Percentiles rank a stretch among this genome's conserved stretches.
phyloP scores from a whole-genome alignment of 2,329 filamentous ascomycete species.

The Colletotrichum sp. region DNA sequence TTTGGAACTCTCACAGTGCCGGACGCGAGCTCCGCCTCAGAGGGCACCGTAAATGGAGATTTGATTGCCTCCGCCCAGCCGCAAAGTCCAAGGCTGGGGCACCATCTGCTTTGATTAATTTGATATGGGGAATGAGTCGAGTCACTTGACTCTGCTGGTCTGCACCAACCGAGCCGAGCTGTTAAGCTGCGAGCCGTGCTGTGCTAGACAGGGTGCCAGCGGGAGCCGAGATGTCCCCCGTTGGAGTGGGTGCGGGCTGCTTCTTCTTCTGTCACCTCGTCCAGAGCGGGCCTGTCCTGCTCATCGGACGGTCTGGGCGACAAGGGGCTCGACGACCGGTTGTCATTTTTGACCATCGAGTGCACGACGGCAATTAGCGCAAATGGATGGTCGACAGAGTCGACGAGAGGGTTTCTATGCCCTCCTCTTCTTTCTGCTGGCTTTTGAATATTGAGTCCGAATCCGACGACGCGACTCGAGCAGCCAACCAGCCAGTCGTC shows the following conservation, averaged over 20 bases:
- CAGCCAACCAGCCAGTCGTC: not conserved
- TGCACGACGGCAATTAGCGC: slow-evolving; percentile 3
- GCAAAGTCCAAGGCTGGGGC: not conserved
- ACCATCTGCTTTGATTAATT: not conserved
- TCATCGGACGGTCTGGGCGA: not conserved
- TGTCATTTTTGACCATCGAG: not conserved
- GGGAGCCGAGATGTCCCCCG: not conserved
- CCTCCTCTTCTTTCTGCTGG: not conserved
- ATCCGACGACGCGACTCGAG: not conserved
- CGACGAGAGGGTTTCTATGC: not conserved
- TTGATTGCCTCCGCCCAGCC: not conserved
- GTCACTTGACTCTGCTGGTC: slow-evolving; percentile 4
- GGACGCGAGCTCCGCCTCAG: slow-evolving; percentile 2
- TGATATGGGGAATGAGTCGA: not conserved
- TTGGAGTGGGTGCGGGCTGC: not conserved
- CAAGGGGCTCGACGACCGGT: not conserved
- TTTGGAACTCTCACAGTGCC: not conserved
- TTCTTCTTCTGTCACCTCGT: not conserved
- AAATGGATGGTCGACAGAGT: not conserved
- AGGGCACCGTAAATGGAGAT: not conserved
- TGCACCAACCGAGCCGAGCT: not conserved
- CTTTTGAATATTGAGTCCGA: not conserved
- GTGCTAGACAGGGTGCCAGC: not conserved
- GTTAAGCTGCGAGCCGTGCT: not conserved
- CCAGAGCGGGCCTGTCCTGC: not conserved